These are phyloP conservation scores for Pseudogymnoascus sp. DNA, from an alignment of 2,329 filamentous ascomycete species.

Conservation along the genomic window DNA sequence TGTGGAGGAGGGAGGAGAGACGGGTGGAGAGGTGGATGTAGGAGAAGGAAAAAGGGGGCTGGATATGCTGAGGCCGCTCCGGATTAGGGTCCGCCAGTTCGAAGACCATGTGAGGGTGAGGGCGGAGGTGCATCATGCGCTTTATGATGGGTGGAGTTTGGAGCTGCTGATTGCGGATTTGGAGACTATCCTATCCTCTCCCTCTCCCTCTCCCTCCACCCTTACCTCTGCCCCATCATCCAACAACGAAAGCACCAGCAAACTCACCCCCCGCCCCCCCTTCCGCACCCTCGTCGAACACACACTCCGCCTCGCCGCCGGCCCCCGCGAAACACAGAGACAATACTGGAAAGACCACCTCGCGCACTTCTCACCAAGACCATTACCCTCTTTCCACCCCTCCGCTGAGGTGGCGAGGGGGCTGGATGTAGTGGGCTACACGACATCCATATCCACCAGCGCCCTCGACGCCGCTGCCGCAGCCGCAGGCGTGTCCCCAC, in stretches of 20 bases:
- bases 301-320: conserved; percentile 29
- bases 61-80: background rate
- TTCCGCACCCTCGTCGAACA: conserved; percentile 53
- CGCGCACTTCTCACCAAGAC: conserved; percentile 42
- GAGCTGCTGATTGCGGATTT: conserved; percentile 67
- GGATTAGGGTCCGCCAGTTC: background rate
- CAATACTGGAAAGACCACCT: conserved; percentile 66
- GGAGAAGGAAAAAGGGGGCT: conserved; percentile 16
- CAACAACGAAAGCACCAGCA: conserved; percentile 10
- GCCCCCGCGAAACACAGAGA: conserved; percentile 23
- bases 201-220: conserved; percentile 44
- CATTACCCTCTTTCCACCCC: conserved; percentile 51
- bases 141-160: conserved; percentile 92
- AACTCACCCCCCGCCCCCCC: conserved; percentile 38
- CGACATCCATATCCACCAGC: conserved; percentile 26
- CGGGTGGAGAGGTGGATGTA: conserved; percentile 24
- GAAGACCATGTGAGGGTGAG: background rate
- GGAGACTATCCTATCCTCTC: conserved; percentile 31
- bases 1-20: conserved; percentile 29
- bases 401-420: conserved; percentile 21
- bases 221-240: conserved; percentile 44
- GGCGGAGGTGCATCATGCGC: conserved; percentile 66
- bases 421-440: conserved; percentile 23
- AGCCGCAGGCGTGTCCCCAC: conserved; percentile 39
- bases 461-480: conserved; percentile 21